A percentile compares a stretch with the other conserved stretches of the same genome.
Evolutionary conservation across 768 basidiomycete genomes (phyloP).

Genomic region (Serendipita indica): DNA sequence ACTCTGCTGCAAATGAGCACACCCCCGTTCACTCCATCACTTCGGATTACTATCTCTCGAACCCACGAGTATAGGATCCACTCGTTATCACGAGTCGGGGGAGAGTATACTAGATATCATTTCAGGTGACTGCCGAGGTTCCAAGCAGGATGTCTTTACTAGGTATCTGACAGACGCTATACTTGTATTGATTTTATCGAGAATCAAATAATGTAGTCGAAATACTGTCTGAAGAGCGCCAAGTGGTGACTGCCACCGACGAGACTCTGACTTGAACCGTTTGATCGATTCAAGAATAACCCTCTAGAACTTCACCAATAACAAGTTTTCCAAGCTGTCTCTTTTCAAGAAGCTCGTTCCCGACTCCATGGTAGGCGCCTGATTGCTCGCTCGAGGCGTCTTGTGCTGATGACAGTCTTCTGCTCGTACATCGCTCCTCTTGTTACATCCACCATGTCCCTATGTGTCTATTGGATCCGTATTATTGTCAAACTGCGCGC

Average conservation of each 20-base stretch:
- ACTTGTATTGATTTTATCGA: background rate
- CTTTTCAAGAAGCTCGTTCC: constrained; percentile 6
- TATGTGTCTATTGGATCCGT: no score
- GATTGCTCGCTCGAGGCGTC: background rate
- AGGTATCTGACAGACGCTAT: background rate
- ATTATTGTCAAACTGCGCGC: no score
- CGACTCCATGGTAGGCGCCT: background rate
- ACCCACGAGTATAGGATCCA: background rate
- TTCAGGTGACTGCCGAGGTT: constrained; percentile 6
- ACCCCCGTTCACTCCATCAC: constrained; percentile 4
- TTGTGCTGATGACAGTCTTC: background rate
- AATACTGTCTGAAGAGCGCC: no score
- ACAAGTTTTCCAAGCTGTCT: constrained; percentile 1
- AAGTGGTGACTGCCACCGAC: no score
- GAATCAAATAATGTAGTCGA: background rate
- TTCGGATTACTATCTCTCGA: background rate
- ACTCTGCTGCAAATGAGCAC: no score
- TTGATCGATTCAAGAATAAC: no score
- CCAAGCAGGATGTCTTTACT: constrained; percentile 6
- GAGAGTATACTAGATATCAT: background rate
- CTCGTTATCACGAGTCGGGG: background rate
- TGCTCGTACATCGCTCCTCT: no score
- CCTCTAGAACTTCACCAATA: background rate
- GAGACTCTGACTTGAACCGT: no score
- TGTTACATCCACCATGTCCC: no score